Conservation (phyloP, 2,329 filamentous ascomycete species). For the Neofusicoccum kwambonambiense region DNA sequence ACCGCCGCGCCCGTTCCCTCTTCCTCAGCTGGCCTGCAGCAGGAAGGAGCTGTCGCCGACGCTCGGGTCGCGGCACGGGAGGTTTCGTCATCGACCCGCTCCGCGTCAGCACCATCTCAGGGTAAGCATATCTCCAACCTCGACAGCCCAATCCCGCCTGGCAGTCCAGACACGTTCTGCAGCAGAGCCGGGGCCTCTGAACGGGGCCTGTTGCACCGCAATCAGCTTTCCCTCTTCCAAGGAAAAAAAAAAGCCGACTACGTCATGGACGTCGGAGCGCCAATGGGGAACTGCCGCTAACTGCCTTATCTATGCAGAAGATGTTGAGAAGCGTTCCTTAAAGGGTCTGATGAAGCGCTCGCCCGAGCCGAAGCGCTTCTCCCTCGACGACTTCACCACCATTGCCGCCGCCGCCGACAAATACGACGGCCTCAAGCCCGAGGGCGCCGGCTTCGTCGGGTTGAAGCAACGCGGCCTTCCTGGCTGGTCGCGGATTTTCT, state of each 20-base stretch:
- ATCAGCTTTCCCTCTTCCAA: too few relatives aligned
- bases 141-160: too few relatives aligned
- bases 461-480: not conserved
- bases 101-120: not conserved
- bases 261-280: not conserved
- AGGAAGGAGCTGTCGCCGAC: not conserved
- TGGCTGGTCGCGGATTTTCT: constrained; percentile 3
- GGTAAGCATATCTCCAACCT: not conserved
- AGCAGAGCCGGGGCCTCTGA: not conserved
- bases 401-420: constrained; percentile 7
- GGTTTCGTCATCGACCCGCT: constrained; percentile 5
- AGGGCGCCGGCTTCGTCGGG: constrained; percentile 5
- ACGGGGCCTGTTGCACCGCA: too few relatives aligned
- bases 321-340: not conserved
- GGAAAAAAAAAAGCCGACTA: not conserved
- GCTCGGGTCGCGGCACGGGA: constrained; percentile 10
- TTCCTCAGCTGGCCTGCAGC: not conserved
- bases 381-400: constrained; percentile 12
- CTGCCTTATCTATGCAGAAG: not conserved
- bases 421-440: constrained; percentile 1
- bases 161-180: not conserved
- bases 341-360: not conserved
- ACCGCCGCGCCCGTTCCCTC: not conserved
- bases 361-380: constrained; percentile 1
- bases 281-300: not conserved